Conservation (phyloP, 108 stramenopile species). For the Conticribra guillardii region DNA sequence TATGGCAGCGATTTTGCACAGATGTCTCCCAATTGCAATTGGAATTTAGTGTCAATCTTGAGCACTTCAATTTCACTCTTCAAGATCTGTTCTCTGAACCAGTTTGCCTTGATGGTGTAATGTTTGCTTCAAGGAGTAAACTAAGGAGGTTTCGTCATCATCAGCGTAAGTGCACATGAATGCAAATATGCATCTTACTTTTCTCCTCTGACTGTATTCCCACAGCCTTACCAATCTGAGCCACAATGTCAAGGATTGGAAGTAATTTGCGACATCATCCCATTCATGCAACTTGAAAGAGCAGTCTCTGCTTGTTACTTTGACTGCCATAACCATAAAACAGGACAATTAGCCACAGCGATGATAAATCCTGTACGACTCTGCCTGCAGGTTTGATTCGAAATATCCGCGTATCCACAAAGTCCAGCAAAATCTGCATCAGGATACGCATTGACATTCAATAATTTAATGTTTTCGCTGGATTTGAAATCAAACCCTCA, state of each 20-base stretch:
- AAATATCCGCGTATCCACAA: conserved; percentile 24
- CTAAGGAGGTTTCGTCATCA: background rate
- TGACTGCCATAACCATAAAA: too few relatives aligned
- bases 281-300: too few relatives aligned
- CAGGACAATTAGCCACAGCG: too few relatives aligned
- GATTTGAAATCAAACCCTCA: conserved; percentile 37
- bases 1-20: background rate
- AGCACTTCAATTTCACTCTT: background rate
- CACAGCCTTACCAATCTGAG: conserved; percentile 7
- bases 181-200: background rate
- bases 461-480: background rate
- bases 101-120: background rate
- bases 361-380: conserved; percentile 61
- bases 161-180: conserved; percentile 31
- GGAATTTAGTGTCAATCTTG: background rate
- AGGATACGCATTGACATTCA: conserved; percentile 45
- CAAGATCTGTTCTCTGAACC: background rate
- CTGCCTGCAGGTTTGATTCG: conserved; percentile 38
- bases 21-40: background rate
- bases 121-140: background rate
- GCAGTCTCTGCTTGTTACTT: too few relatives aligned
- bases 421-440: too few relatives aligned
- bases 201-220: background rate
- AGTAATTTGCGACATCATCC: too few relatives aligned
- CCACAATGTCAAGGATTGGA: conserved; percentile 27